A percentile compares a stretch with the other conserved stretches of the same genome.
Evolutionary conservation across 1,284 basidiomycete species (phyloP).

Genomic region (Pisolithus thermaeus): DNA sequence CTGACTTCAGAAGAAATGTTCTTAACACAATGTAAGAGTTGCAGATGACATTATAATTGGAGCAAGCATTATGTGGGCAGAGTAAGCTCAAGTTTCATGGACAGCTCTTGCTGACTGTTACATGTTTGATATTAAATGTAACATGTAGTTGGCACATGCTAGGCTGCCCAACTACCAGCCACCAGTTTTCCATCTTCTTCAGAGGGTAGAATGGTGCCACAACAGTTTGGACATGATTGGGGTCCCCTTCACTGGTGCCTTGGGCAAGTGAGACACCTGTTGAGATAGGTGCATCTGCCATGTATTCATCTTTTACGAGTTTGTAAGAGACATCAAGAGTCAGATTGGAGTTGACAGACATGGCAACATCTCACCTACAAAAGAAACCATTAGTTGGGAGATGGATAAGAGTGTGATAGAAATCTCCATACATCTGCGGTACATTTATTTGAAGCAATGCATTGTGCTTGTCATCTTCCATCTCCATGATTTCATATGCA

Average conservation of each 20-base stretch:
- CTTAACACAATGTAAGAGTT: constrained; percentile 88
- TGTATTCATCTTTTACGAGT: constrained; percentile 79
- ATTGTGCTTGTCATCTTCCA: constrained; percentile 87
- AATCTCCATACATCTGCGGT: constrained; percentile 67
- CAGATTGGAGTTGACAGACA: constrained; percentile 92
- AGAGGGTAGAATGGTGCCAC: constrained; percentile 89
- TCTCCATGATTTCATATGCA: constrained; percentile 95
- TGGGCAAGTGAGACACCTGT: constrained; percentile 77
- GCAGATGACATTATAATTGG: constrained; percentile 89
- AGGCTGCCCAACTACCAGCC: constrained; percentile 89
- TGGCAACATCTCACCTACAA: constrained; percentile 78
- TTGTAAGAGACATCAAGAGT: constrained; percentile 85
- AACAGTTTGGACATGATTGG: constrained; percentile 66
- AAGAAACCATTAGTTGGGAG: constrained; percentile 14
- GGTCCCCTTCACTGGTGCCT: constrained; percentile 83
- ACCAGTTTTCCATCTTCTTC: constrained; percentile 94
- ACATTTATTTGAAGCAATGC: constrained; percentile 81
- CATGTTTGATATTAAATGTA: constrained; percentile 95
- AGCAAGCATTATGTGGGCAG: constrained; percentile 75
- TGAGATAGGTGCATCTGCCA: constrained; percentile 76
- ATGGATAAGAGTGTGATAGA: not conserved
- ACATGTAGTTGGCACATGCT: constrained; percentile 73
- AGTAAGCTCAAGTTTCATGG: constrained; percentile 85
- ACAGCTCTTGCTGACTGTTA: constrained; percentile 81
- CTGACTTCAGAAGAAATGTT: too few relatives aligned